A percentile compares a stretch with the other conserved stretches of the same genome.
phyloP scores from a whole-genome alignment of 2,329 filamentous ascomycete genomes.

The Diaporthe batatas region DNA sequence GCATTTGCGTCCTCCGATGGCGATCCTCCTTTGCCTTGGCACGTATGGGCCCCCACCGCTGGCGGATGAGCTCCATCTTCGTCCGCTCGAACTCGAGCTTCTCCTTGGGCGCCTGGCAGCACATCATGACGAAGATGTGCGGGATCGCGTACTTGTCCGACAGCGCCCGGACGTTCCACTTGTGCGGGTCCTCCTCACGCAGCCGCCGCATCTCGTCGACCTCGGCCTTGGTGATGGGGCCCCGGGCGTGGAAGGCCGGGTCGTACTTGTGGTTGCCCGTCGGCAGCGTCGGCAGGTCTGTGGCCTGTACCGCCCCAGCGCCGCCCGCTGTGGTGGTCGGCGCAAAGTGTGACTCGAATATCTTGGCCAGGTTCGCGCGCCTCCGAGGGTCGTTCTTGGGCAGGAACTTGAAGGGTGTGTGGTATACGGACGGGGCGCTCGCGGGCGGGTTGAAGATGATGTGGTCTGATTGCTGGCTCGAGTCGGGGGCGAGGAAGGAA shows the following conservation, averaged over 20 bases:
- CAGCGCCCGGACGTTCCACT: slow-evolving; percentile 67
- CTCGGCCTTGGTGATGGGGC: slow-evolving; percentile 68
- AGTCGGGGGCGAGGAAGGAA: slow-evolving; percentile 63
- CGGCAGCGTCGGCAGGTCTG: slow-evolving; percentile 41
- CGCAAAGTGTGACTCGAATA: slow-evolving; percentile 52
- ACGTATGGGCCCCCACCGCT: slow-evolving; percentile 70
- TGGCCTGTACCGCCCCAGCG: not conserved
- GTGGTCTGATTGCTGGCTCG: slow-evolving; percentile 54
- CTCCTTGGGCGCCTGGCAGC: slow-evolving; percentile 62
- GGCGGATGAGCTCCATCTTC: slow-evolving; percentile 62
- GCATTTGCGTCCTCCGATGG: slow-evolving; percentile 64
- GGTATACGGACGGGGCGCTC: slow-evolving; percentile 64
- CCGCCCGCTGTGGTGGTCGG: not conserved
- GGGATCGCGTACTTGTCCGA: slow-evolving; percentile 69
- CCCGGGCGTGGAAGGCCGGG: slow-evolving; percentile 46
- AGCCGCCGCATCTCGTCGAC: slow-evolving; percentile 72
- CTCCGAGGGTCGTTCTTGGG: slow-evolving; percentile 69
- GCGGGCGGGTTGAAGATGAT: slow-evolving; percentile 65
- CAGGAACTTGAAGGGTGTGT: slow-evolving; percentile 77
- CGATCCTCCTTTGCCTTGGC: slow-evolving; percentile 68
- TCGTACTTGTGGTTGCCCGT: not conserved
- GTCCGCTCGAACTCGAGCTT: slow-evolving; percentile 61
- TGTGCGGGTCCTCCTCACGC: slow-evolving; percentile 64
- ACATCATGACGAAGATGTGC: slow-evolving; percentile 70
- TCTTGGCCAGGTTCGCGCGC: slow-evolving; percentile 60